Base-by-base conservation (phyloP, 2,329 filamentous ascomycete species). In the Colletotrichum gloeosporioides region DNA sequence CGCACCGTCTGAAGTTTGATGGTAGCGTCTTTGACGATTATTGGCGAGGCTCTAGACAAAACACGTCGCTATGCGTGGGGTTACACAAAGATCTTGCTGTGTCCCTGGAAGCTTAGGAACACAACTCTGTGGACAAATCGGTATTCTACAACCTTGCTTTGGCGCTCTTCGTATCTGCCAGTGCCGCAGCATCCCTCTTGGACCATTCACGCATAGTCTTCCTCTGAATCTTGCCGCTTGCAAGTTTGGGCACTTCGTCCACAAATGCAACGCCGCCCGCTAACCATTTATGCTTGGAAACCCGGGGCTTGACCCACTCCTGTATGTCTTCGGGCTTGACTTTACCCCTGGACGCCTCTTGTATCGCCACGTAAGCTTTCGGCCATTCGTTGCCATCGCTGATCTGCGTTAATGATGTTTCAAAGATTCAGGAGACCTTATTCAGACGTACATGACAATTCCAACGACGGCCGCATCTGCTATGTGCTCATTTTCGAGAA, bases 171-270 rank as follows among this genome's bases (percentile, higher is more conserved):
- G 34, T 44, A 74, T 79, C 79, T 71, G 77, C 61, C 29, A 85
- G 76, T 63, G 80, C 80, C 10, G 73, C 78, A 1, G 87, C 88
- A 81, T 92, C 90, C 74, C 84, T 84, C 83, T 90, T 91, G 8
- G 90, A 87, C 90, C 89, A 91, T 59, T 91, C 89, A 78, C 88
- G 87, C 84, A 92, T 84, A 8, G 88, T 81, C 78, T 91, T 91
- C 65, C 90, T 84, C 81, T 89, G 86, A 67, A 92, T 91, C 85
- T 92, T 92, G 10, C 90, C 90, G 75, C 88, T 89, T 15, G 88
- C 87, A 62, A 91, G 82, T 80, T 91, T 91, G 1, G 90, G 90
- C 69, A 92, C 87, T 77, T 89, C 88, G 65, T 91, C 87, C 8
- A 92, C 86, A 76, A 92, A 91, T 31, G 86, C 83, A 32, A 91